Percentiles rank a stretch among this genome's conserved stretches.
These are phyloP conservation scores for Ephemerocybe angulata DNA, from an alignment of 768 basidiomycete genomes.

Conservation along the genomic window DNA sequence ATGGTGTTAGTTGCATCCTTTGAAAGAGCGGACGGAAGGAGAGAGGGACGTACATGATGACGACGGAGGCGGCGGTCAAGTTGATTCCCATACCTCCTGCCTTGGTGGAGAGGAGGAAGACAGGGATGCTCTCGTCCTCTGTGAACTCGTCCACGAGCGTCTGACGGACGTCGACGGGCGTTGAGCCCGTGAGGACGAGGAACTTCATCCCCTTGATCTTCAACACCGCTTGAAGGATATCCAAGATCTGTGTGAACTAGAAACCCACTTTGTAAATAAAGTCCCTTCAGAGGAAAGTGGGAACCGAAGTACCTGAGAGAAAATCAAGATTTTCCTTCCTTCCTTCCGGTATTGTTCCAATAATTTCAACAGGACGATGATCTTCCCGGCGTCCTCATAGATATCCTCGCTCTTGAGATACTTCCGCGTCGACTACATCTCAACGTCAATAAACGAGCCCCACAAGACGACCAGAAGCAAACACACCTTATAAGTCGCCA, in stretches of 20 bases:
- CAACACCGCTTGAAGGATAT: conserved; percentile 84
- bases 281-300: background rate
- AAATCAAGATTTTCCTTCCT: conserved; percentile 83
- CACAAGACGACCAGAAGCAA: background rate
- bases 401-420: conserved; percentile 70
- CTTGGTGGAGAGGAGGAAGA: conserved; percentile 90
- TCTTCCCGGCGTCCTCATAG: conserved; percentile 87
- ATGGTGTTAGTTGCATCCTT: background rate
- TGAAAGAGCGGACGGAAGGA: background rate
- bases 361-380: conserved; percentile 67
- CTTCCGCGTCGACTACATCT: conserved; percentile 66
- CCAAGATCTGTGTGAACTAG: conserved; percentile 93
- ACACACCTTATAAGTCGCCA: conserved; percentile 78
- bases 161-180: conserved; percentile 90
- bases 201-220: conserved; percentile 69
- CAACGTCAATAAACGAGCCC: too few relatives aligned
- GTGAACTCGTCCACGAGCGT: conserved; percentile 94
- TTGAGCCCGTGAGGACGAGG: conserved; percentile 86
- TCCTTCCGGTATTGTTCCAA: conserved; percentile 63
- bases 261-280: background rate
- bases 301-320: conserved; percentile 72
- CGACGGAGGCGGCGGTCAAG: conserved; percentile 90
- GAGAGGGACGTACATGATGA: conserved; percentile 66
- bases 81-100: conserved; percentile 97
- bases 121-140: conserved; percentile 77